phyloP scores from a whole-genome alignment of 73 alveolate genomes.

The Paramecium pentaurelia region DNA sequence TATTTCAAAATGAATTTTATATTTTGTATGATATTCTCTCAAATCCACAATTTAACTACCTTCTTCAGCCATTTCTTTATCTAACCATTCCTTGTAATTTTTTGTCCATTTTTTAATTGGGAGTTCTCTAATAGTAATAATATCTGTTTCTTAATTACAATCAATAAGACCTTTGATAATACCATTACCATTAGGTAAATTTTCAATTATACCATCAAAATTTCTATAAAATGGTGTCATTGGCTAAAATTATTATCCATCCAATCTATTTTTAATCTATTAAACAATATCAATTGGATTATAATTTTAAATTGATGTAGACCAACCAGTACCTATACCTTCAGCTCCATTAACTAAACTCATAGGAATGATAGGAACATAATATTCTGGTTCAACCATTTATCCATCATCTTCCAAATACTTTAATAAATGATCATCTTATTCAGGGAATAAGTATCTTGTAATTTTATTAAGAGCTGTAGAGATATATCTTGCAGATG shows the following conservation, averaged over 20 bases:
- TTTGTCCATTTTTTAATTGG: slow-evolving; percentile 96
- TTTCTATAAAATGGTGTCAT: slow-evolving; percentile 92
- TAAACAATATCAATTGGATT: slow-evolving; percentile 96
- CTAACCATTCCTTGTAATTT: slow-evolving; percentile 90
- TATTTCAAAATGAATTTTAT: slow-evolving; percentile 91
- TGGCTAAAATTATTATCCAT: slow-evolving; percentile 68
- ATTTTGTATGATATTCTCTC: slow-evolving; percentile 90
- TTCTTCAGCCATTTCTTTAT: slow-evolving; percentile 71
- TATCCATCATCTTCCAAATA: slow-evolving; percentile 98
- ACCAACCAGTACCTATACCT: slow-evolving; percentile 99
- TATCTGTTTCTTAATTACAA: slow-evolving; percentile 73
- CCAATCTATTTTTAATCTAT: slow-evolving; percentile 78
- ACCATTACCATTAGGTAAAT: slow-evolving; percentile 70
- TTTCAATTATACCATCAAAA: slow-evolving; percentile 83
- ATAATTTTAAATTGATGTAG: slow-evolving; percentile 91
- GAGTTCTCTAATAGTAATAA: slow-evolving; percentile 86
- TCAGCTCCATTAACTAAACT: slow-evolving; percentile 98
- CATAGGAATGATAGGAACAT: slow-evolving; percentile 98
- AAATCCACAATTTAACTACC: slow-evolving; percentile 80
- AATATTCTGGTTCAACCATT: slow-evolving; percentile 98
- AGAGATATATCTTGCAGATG: slow-evolving; percentile 99
- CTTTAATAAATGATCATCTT: slow-evolving; percentile 96
- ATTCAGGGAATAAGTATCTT: slow-evolving; percentile 86
- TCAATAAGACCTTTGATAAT: slow-evolving; percentile 78
- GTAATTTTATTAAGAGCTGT: slow-evolving; percentile 92